phyloP scores from a whole-genome alignment of 1,139 yeast genomes.

The Blastobotrys illinoisensis region DNA sequence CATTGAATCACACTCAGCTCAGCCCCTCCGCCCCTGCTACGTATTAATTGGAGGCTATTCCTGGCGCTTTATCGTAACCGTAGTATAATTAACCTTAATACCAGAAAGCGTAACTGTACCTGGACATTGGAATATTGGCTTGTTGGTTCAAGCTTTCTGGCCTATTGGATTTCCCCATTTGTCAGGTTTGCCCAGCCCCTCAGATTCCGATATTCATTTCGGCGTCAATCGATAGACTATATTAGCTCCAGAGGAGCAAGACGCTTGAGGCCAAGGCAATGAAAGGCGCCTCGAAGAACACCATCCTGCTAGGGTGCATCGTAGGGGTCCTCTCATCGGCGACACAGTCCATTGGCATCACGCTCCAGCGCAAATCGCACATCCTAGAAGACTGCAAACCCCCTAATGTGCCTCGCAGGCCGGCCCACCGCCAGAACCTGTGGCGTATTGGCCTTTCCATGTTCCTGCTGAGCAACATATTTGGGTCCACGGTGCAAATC shows the following conservation, averaged over 20 bases:
- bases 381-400: conserved; percentile 29
- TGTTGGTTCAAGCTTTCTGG: not conserved
- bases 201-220: too few relatives aligned
- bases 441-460: conserved; percentile 74
- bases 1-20: too few relatives aligned
- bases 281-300: conserved; percentile 16
- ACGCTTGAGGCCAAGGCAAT: not conserved
- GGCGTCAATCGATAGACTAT: too few relatives aligned
- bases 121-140: not conserved
- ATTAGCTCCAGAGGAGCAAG: not conserved
- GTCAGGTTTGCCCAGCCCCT: too few relatives aligned
- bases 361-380: conserved; percentile 79
- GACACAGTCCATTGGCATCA: conserved; percentile 75
- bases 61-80: not conserved
- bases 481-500: conserved; percentile 80
- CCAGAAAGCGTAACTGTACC: not conserved
- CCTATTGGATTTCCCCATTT: not conserved
- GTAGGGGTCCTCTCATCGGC: conserved; percentile 79
- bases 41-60: too few relatives aligned
- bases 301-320: conserved; percentile 50
- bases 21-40: too few relatives aligned
- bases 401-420: conserved; percentile 27
- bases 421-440: conserved; percentile 51
- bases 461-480: conserved; percentile 66
- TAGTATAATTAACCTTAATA: not conserved